Percentiles rank a stretch among this genome's conserved stretches.
phyloP scores from a whole-genome alignment of 257 asterid genomes.

The Salvia miltiorrhiza region DNA sequence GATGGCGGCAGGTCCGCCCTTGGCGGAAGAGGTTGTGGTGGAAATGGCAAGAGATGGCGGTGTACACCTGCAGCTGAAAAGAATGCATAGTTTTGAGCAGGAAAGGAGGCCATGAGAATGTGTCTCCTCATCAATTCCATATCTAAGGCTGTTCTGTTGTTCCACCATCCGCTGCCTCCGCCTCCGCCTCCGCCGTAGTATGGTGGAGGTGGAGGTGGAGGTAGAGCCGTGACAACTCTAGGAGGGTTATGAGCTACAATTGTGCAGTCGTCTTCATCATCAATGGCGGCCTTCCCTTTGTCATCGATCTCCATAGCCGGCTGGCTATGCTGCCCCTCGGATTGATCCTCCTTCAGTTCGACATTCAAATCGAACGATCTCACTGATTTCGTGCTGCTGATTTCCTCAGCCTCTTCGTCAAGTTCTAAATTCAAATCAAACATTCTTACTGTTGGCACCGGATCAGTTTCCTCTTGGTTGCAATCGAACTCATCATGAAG shows the following conservation, averaged over 20 bases:
- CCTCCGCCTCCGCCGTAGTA: not conserved
- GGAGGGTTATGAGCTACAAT: too few relatives aligned
- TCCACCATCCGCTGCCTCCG: not conserved
- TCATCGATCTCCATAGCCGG: not conserved
- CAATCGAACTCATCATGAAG: slow-evolving; percentile 13
- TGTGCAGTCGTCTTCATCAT: too few relatives aligned
- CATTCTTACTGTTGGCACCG: slow-evolving; percentile 24
- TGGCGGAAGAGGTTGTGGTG: slow-evolving; percentile 19
- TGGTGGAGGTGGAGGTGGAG: too few relatives aligned
- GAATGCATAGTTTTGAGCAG: not conserved
- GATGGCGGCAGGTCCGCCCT: slow-evolving; percentile 55
- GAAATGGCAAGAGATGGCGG: slow-evolving; percentile 12
- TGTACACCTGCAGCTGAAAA: too few relatives aligned
- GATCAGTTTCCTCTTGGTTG: slow-evolving; percentile 2
- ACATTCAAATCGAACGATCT: slow-evolving; percentile 71
- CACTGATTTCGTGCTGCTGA: slow-evolving; percentile 22
- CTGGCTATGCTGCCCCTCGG: slow-evolving; percentile 4
- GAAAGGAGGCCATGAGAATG: not conserved
- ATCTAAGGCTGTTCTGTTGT: not conserved
- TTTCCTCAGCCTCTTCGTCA: slow-evolving; percentile 35
- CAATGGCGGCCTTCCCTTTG: not conserved
- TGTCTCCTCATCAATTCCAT: not conserved
- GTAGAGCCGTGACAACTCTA: too few relatives aligned
- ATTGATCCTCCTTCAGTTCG: slow-evolving; percentile 48
- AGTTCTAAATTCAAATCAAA: slow-evolving; percentile 65